phyloP scores from a whole-genome alignment of 1,284 basidiomycete genomes.

The Trametes hirsuta region DNA sequence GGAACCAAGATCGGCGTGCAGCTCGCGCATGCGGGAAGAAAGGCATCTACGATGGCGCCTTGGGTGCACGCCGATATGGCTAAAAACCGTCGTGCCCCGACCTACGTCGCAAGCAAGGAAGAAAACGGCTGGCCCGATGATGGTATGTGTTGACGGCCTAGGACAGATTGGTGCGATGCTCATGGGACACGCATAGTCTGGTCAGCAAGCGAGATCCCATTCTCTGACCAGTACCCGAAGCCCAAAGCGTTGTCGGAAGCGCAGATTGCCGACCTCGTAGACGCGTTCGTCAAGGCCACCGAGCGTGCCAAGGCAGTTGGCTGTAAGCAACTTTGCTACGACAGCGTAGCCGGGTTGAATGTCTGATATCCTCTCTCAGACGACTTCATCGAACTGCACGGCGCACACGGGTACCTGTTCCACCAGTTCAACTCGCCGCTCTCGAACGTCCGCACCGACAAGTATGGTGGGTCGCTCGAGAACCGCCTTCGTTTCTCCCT shows the following conservation, averaged over 20 bases:
- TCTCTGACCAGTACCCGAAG: conserved; percentile 47
- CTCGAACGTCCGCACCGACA: conserved; percentile 70
- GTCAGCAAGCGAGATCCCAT: conserved; percentile 59
- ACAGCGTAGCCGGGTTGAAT: not conserved
- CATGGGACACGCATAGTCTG: conserved; percentile 31
- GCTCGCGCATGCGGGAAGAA: conserved; percentile 81
- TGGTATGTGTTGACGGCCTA: conserved; percentile 26
- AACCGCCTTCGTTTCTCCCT: conserved; percentile 75
- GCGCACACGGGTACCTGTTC: conserved; percentile 69
- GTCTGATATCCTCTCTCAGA: conserved; percentile 39
- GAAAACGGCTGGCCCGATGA: conserved; percentile 76
- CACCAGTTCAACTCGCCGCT: conserved; percentile 71
- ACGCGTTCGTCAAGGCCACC: conserved; percentile 68
- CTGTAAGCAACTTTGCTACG: conserved; percentile 47
- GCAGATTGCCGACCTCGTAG: conserved; percentile 63
- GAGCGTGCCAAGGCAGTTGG: conserved; percentile 64
- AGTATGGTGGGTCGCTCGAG: conserved; percentile 75
- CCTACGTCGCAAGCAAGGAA: conserved; percentile 43
- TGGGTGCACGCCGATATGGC: conserved; percentile 51
- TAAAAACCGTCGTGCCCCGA: conserved; percentile 26
- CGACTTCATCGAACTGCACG: conserved; percentile 85
- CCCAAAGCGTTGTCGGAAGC: conserved; percentile 57
- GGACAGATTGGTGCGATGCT: not conserved
- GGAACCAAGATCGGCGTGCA: conserved; percentile 77
- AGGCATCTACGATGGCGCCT: conserved; percentile 61